phyloP scores from a whole-genome alignment of 2,329 filamentous ascomycete species.

The Diatrype stigma region DNA sequence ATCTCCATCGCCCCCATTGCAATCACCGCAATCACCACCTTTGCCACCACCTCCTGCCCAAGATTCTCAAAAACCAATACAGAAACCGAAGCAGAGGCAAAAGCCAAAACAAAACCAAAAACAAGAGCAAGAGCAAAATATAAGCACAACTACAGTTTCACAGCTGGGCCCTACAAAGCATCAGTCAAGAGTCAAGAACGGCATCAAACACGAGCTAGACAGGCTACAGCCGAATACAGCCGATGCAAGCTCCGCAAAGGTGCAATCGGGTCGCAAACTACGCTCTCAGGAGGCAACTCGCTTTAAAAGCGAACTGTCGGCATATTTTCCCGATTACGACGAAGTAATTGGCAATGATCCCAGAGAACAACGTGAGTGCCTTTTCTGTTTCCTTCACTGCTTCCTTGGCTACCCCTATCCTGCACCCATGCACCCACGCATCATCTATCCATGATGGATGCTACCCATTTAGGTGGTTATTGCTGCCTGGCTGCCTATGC shows the following conservation, averaged over 20 bases:
- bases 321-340: constrained; percentile 92
- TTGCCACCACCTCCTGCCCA: constrained; percentile 11
- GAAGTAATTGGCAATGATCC: constrained; percentile 85
- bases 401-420: no score
- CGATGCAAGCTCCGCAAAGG: constrained; percentile 35
- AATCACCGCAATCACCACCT: constrained; percentile 14
- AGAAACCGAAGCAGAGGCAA: constrained; percentile 9
- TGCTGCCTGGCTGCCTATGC: background rate
- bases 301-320: constrained; percentile 85
- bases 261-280: constrained; percentile 70
- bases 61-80: background rate
- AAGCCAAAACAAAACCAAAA: no score
- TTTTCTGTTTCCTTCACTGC: constrained; percentile 3
- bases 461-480: background rate
- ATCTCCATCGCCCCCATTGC: constrained; percentile 11
- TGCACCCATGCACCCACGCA: no score
- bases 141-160: constrained; percentile 20
- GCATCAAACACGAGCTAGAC: constrained; percentile 58
- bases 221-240: constrained; percentile 46
- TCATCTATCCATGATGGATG: no score
- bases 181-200: constrained; percentile 56
- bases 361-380: constrained; percentile 68
- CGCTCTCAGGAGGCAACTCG: constrained; percentile 81
- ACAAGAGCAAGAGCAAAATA: no score
- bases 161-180: constrained; percentile 40